phyloP scores from a whole-genome alignment of 1,284 basidiomycete species.

The Pterulicium gracile region DNA sequence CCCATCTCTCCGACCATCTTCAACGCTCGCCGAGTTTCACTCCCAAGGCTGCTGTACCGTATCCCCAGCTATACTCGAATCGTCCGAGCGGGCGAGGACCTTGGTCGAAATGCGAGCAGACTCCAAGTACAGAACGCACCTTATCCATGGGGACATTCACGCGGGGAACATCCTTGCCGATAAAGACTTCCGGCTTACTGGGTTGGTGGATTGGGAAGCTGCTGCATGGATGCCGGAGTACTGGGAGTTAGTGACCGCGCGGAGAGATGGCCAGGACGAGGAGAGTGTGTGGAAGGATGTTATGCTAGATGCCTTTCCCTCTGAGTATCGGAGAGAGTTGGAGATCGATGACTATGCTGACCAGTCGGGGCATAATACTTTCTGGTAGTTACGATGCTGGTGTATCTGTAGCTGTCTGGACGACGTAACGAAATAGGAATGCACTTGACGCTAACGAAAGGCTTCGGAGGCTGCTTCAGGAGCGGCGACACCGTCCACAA shows the following conservation, averaged over 20 bases:
- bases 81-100: background rate
- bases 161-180: conserved; percentile 18
- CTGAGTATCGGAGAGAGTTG: background rate
- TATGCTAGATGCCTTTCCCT: background rate
- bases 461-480: too few relatives aligned
- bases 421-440: too few relatives aligned
- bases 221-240: conserved; percentile 20
- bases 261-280: background rate
- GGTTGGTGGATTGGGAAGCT: conserved; percentile 18
- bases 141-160: conserved; percentile 18
- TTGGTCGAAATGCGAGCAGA: background rate
- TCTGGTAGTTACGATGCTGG: too few relatives aligned
- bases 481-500: too few relatives aligned
- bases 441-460: too few relatives aligned
- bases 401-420: too few relatives aligned
- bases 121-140: conserved; percentile 1
- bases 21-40: background rate
- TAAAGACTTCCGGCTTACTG: conserved; percentile 12
- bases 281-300: background rate
- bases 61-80: background rate
- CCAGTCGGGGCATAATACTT: background rate
- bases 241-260: conserved; percentile 14
- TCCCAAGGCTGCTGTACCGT: background rate
- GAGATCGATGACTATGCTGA: background rate
- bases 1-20: background rate